These are phyloP conservation scores for Brassica balearica DNA, from an alignment of 441 rosid species.

Conservation along the genomic window DNA sequence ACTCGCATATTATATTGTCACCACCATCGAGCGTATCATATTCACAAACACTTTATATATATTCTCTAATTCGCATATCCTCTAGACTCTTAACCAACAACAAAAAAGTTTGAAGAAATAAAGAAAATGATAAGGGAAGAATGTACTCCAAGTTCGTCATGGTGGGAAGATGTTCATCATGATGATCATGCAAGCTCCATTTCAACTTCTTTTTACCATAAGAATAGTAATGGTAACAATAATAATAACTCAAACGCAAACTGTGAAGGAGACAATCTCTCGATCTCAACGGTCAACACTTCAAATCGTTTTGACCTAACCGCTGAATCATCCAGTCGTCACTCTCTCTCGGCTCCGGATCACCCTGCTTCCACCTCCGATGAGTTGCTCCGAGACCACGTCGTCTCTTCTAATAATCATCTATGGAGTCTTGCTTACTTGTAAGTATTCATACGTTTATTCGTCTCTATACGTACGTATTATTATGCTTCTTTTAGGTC, in stretches of 20 bases:
- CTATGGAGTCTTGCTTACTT: conserved; percentile 70
- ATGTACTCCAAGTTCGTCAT: conserved; percentile 55
- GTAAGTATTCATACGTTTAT: conserved; percentile 54
- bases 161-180: conserved; percentile 70
- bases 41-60: conserved; percentile 50
- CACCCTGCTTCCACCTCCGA: conserved; percentile 50
- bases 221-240: conserved; percentile 30
- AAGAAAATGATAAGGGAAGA: conserved; percentile 63
- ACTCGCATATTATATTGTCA: conserved; percentile 74
- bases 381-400: conserved; percentile 65
- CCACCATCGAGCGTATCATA: conserved; percentile 51
- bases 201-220: conserved; percentile 48
- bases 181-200: conserved; percentile 58
- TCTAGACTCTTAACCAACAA: conserved; percentile 31
- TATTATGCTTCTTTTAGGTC: background rate
- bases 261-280: conserved; percentile 66
- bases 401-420: conserved; percentile 56
- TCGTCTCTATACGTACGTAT: conserved; percentile 8
- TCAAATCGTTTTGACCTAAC: conserved; percentile 73
- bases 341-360: conserved; percentile 38
- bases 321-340: conserved; percentile 58
- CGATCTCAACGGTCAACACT: conserved; percentile 61
- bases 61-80: conserved; percentile 42
- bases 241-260: conserved; percentile 57
- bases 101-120: conserved; percentile 8